Evolutionary conservation across 331 rosid species (phyloP).

Genomic region (Saraca asoca): DNA sequence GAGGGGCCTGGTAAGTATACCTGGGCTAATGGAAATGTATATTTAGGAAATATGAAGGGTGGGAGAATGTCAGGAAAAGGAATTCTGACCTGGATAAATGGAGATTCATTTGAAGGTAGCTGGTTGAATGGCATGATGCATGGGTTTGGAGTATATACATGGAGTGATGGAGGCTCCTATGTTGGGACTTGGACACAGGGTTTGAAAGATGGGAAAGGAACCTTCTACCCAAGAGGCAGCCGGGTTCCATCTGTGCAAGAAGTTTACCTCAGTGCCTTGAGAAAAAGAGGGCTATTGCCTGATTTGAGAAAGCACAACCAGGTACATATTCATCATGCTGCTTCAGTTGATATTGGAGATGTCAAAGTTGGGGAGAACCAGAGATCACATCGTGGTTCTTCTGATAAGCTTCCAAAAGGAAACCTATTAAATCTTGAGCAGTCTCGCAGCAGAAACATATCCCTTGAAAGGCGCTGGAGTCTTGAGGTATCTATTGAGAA

Average conservation of each 20-base stretch:
- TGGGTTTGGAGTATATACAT: slow-evolving; percentile 89
- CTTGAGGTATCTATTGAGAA: slow-evolving; percentile 96
- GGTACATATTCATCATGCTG: slow-evolving; percentile 79
- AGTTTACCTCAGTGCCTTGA: slow-evolving; percentile 83
- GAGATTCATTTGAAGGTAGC: slow-evolving; percentile 92
- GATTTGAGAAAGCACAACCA: slow-evolving; percentile 79
- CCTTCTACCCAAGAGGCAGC: slow-evolving; percentile 85
- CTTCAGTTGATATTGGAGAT: slow-evolving; percentile 68
- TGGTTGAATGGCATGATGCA: slow-evolving; percentile 96
- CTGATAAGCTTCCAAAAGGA: slow-evolving; percentile 62
- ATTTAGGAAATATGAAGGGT: slow-evolving; percentile 91
- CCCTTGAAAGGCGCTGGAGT: slow-evolving; percentile 98
- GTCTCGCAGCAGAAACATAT: slow-evolving; percentile 67
- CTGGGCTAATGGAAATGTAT: slow-evolving; percentile 89
- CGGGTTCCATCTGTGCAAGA: slow-evolving; percentile 86
- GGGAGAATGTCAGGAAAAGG: slow-evolving; percentile 97
- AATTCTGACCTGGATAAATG: slow-evolving; percentile 89
- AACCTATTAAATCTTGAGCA: slow-evolving; percentile 80
- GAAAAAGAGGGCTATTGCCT: slow-evolving; percentile 93
- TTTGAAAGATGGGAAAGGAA: slow-evolving; percentile 95
- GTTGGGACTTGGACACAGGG: slow-evolving; percentile 98
- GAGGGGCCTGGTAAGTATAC: slow-evolving; percentile 98
- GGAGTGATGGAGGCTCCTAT: slow-evolving; percentile 96
- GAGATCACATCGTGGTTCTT: slow-evolving; percentile 56
- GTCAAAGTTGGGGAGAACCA: slow-evolving; percentile 61